Percentiles rank a stretch among this genome's conserved stretches.
Conservation (phyloP, 2,329 filamentous ascomycete genomes). For the Fusarium succisae region DNA sequence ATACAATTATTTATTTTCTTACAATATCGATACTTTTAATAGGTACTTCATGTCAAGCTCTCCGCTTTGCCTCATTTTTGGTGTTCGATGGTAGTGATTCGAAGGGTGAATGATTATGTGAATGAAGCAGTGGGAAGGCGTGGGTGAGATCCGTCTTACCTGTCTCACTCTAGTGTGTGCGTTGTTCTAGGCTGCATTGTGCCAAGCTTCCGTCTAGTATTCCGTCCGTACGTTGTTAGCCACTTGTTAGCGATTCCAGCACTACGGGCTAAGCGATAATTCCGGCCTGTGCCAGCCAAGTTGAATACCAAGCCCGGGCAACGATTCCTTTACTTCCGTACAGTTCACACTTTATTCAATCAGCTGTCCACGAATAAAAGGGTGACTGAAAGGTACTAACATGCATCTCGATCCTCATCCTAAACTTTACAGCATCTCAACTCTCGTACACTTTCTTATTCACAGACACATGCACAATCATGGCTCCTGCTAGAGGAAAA, state of each 20-base stretch:
- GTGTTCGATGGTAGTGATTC: too few relatives aligned
- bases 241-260: not conserved
- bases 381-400: not conserved
- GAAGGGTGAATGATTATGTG: not conserved
- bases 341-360: not conserved
- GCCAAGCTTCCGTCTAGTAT: not conserved
- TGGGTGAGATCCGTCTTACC: not conserved
- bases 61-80: too few relatives aligned
- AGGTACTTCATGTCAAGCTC: too few relatives aligned
- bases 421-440: not conserved
- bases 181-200: not conserved
- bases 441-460: too few relatives aligned
- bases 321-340: not conserved
- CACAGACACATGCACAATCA: not conserved
- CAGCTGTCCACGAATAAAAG: not conserved
- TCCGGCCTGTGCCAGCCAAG: not conserved
- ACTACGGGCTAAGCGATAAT: not conserved
- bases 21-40: too few relatives aligned
- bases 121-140: not conserved
- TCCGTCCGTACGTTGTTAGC: not conserved
- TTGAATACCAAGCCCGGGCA: not conserved
- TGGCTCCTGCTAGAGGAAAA: conserved; percentile 12
- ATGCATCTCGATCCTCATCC: not conserved
- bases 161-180: not conserved
- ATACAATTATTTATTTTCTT: too few relatives aligned